Evolutionary conservation across 441 rosid species (phyloP), one percentile per base, ranked within the genome.

Genomic region (Sinapis alba): DNA sequence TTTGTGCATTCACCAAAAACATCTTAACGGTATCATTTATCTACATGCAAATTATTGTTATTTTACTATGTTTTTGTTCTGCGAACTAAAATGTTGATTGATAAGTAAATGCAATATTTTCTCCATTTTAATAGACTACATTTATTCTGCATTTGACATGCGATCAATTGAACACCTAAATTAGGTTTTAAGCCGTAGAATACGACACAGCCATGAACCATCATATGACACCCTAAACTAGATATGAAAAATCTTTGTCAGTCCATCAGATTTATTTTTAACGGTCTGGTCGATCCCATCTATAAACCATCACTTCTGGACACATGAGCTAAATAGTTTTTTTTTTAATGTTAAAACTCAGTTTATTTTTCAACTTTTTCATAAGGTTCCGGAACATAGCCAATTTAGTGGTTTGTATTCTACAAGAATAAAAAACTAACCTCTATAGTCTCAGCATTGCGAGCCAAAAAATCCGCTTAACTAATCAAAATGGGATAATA

Each of bases 231-330:
- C 53, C 63, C 24, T 67, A 74, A 60, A 59, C 54, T 60, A 26
- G 62, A 50, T 60, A 43, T 54, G 73, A 60, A 68, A 62, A 67
- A 59, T 67, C 56, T 60, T 50, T 68, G 62, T 75, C 74, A 75
- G 74, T 19, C 72, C 34, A 65, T 65, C 24, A 56, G 71, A 38
- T 65, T 28, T 66, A 10, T 57, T 23, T 47, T 8, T 75, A 65
- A 51, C 56, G 62, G 67, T 68, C 54, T 68, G 73, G 50, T 68
- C 54, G 68, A 30, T 66, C 53, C 18, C 20, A 74, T 66, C 67
- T 24, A 20, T 34, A 75, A 53, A 68, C 68, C 30, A 43, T 30
- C 54, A 47, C 68, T 64, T 20, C 5, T 73, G 21, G 63, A 18
- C 24, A 65, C 38, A 23, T 67, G 11, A 19, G 20, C 38, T 41